Evolutionary conservation across 2,329 filamentous ascomycete genomes (phyloP).

Genomic region (Colletotrichum paranaense): DNA sequence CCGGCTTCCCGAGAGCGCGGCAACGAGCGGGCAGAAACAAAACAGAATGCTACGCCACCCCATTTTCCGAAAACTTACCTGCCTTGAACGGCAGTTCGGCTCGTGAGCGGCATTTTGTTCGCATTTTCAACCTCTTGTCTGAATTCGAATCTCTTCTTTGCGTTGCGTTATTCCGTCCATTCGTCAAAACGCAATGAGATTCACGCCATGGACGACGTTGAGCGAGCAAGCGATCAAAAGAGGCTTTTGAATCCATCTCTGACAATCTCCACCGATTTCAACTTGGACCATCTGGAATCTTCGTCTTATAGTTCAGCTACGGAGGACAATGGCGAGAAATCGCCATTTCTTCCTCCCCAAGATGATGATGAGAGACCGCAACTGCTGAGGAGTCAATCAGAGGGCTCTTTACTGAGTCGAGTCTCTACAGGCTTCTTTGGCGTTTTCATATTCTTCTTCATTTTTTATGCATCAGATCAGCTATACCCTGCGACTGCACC

Average conservation of each 20-base stretch:
- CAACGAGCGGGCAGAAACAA: not conserved
- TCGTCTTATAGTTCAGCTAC: not conserved
- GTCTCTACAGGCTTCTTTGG: not conserved
- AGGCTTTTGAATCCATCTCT: not conserved
- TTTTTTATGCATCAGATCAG: constrained; percentile 3
- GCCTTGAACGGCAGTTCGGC: not conserved
- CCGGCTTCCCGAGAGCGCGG: not conserved
- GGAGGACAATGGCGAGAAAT: constrained; percentile 18
- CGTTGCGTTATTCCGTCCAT: not conserved
- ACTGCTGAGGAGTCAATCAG: not conserved
- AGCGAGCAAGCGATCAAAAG: constrained; percentile 6
- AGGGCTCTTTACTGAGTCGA: not conserved
- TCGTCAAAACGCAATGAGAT: not conserved
- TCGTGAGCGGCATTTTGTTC: not conserved
- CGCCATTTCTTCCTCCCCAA: constrained; percentile 8
- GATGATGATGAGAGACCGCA: not conserved
- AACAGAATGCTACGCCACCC: not conserved
- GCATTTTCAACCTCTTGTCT: not conserved
- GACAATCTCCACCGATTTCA: not conserved
- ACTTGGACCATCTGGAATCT: not conserved
- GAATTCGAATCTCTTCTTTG: not conserved
- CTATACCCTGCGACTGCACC: not conserved
- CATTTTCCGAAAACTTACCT: not conserved
- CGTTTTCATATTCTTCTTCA: not conserved
- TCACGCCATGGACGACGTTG: constrained; percentile 10